Conservation (phyloP, 129 eudicot species). For the Saposhnikovia divaricata region DNA sequence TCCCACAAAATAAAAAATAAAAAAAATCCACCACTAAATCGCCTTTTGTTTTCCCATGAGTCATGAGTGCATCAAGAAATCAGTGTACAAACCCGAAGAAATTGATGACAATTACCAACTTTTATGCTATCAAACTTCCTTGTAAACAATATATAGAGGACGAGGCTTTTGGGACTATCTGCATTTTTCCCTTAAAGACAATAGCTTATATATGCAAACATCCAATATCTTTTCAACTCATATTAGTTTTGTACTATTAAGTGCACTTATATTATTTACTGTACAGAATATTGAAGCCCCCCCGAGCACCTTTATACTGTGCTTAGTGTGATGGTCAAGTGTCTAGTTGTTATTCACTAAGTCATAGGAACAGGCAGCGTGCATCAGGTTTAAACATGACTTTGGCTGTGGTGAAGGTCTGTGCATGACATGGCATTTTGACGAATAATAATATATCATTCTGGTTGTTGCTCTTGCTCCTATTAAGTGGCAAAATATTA, state of each 20-base stretch:
- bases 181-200: no score
- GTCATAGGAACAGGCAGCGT: background rate
- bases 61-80: background rate
- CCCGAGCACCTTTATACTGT: background rate
- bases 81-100: background rate
- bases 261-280: background rate
- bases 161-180: background rate
- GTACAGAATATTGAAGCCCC: background rate
- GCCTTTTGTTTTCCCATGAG: background rate
- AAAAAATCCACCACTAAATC: no score
- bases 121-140: background rate
- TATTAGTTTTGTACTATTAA: background rate
- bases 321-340: background rate
- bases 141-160: background rate
- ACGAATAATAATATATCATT: background rate
- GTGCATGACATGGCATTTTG: background rate
- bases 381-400: background rate
- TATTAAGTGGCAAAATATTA: background rate
- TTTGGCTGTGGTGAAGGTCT: background rate
- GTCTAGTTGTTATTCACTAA: background rate
- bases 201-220: background rate
- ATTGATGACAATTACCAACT: background rate
- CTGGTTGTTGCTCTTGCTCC: background rate
- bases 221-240: no score
- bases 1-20: no score